Conservation (phyloP, 176 grass and related monocot genomes). For the Carex pumila region DNA sequence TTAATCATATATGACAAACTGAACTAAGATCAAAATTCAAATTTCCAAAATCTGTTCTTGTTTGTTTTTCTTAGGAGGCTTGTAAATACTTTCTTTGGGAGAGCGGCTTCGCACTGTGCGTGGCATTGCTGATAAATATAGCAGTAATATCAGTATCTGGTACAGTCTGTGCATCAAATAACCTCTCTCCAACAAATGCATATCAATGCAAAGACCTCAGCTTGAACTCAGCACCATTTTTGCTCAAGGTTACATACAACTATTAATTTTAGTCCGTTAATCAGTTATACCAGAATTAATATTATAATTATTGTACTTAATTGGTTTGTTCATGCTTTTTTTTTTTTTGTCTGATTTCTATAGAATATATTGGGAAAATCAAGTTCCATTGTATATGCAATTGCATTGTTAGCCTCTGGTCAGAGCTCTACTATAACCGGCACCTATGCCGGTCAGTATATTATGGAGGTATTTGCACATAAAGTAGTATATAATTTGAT, state of each 20-base stretch:
- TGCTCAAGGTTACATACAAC: constrained; percentile 52
- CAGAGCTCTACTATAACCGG: constrained; percentile 61
- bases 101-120: constrained; percentile 52
- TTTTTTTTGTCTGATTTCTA: neutral
- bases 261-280: neutral
- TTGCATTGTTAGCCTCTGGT: constrained; percentile 70
- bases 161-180: constrained; percentile 40
- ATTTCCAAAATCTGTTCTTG: neutral
- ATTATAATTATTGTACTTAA: neutral
- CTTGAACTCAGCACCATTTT: constrained; percentile 37
- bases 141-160: constrained; percentile 52
- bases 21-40: neutral
- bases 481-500: neutral
- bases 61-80: constrained; percentile 35
- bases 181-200: constrained; percentile 13
- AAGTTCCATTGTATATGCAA: constrained; percentile 51
- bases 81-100: constrained; percentile 61
- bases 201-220: constrained; percentile 37
- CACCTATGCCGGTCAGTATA: constrained; percentile 64
- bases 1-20: too few relatives aligned
- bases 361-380: constrained; percentile 71
- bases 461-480: constrained; percentile 62
- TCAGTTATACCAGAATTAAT: neutral
- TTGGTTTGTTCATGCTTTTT: neutral
- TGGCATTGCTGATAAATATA: constrained; percentile 69